A percentile compares a stretch with the other conserved stretches of the same genome.
phyloP scores from a whole-genome alignment of 2,329 filamentous ascomycete species.

The Aspergillus brunneoviolaceus region DNA sequence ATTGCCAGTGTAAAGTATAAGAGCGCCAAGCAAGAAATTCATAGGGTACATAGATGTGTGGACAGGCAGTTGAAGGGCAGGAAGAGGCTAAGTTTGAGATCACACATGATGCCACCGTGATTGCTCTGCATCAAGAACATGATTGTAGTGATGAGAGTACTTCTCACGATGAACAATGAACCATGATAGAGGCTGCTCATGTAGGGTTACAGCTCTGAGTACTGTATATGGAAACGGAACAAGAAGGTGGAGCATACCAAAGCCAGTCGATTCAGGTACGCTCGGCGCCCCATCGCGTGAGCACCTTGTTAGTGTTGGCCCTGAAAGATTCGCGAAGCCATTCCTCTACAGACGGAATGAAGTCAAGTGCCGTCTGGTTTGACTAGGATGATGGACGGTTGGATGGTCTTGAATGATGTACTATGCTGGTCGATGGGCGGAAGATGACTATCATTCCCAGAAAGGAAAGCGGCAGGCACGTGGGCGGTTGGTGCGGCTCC shows the following conservation, averaged over 20 bases:
- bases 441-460: background rate
- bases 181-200: background rate
- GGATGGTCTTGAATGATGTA: background rate
- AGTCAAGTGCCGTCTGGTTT: too few species aligned
- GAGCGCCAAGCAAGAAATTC: background rate
- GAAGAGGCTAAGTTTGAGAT: background rate
- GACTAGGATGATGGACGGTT: too few species aligned
- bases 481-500: conserved; percentile 22
- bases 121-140: background rate
- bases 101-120: background rate
- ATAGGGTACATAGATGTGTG: background rate
- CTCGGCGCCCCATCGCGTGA: conserved; percentile 44
- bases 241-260: conserved; percentile 39
- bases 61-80: background rate
- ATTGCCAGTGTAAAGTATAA: background rate
- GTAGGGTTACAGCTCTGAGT: background rate
- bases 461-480: conserved; percentile 10
- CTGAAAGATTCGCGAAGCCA: background rate
- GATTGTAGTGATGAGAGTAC: background rate
- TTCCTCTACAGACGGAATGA: background rate
- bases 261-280: conserved; percentile 47
- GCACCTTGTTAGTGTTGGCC: background rate
- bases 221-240: conserved; percentile 6
- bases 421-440: background rate
- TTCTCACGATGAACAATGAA: too few species aligned